Evolutionary conservation across 2,329 filamentous ascomycete genomes (phyloP).

Genomic region (Stagonosporopsis cucurbitacearum): DNA sequence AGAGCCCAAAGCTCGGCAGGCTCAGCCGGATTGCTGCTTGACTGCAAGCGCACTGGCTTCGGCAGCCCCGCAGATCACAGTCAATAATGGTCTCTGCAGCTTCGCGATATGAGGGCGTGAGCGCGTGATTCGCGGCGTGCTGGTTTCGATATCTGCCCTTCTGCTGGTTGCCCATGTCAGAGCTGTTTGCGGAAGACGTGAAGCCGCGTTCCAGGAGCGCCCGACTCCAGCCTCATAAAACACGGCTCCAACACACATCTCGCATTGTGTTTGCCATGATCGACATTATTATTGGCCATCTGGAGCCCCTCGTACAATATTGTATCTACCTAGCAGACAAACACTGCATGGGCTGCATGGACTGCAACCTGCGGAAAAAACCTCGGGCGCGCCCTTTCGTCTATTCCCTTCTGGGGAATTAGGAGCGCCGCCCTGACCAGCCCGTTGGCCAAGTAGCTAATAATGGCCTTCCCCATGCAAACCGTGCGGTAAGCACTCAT

Average conservation of each 20-base stretch:
- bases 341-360: not conserved
- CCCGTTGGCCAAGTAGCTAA: conserved; percentile 8
- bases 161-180: not conserved
- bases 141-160: not conserved
- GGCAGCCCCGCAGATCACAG: conserved; percentile 10
- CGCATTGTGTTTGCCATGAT: not conserved
- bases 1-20: conserved; percentile 14
- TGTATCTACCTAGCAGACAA: not conserved
- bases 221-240: conserved; percentile 5
- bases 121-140: conserved; percentile 6
- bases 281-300: not conserved
- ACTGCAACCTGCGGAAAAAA: conserved; percentile 1
- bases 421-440: conserved; percentile 4
- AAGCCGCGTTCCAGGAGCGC: conserved; percentile 8
- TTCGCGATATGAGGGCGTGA: not conserved
- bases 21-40: conserved; percentile 11
- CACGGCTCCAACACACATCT: conserved; percentile 5
- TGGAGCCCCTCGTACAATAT: conserved; percentile 1
- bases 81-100: not conserved
- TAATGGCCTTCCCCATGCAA: conserved; percentile 11
- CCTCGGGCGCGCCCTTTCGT: not conserved
- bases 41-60: conserved; percentile 6
- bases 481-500: conserved; percentile 11
- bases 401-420: not conserved
- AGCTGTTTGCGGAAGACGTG: conserved; percentile 2